A percentile compares a stretch with the other conserved stretches of the same genome.
phyloP scores from a whole-genome alignment of 2,329 filamentous ascomycete genomes.

The Trichoderma cornu-damae region DNA sequence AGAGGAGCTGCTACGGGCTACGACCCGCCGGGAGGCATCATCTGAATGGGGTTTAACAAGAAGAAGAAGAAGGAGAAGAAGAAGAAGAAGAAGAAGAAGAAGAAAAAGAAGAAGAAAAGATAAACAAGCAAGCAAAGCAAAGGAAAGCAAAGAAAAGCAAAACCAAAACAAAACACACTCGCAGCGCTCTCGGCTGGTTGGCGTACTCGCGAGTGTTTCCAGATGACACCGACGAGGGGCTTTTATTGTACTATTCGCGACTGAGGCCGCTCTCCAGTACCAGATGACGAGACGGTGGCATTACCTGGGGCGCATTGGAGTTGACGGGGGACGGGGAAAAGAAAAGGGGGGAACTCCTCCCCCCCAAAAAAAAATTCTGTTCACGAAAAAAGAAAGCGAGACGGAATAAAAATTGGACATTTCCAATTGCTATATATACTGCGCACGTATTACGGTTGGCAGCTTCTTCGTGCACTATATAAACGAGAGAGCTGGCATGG shows the following conservation, averaged over 20 bases:
- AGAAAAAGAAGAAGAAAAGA: not conserved
- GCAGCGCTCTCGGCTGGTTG: not conserved
- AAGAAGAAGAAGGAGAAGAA: too few species aligned
- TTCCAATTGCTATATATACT: not conserved
- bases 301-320: slow-evolving; percentile 6
- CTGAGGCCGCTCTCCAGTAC: not conserved
- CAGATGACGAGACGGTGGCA: not conserved
- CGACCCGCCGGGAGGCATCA: slow-evolving; percentile 57
- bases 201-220: not conserved
- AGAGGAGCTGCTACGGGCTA: slow-evolving; percentile 46
- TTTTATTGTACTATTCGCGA: not conserved
- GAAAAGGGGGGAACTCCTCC: too few species aligned
- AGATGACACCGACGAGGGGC: not conserved
- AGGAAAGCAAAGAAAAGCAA: too few species aligned
- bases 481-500: not conserved
- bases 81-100: too few species aligned
- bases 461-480: too few species aligned
- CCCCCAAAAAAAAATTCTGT: not conserved
- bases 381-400: not conserved
- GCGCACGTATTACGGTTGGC: not conserved
- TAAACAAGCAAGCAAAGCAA: too few species aligned
- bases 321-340: not conserved
- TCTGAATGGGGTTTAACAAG: slow-evolving; percentile 37
- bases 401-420: not conserved
- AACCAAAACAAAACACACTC: not conserved